Evolutionary conservation across 257 asterid species (phyloP), one percentile per base, ranked within the genome.

Genomic region (Petunia axillaris): DNA sequence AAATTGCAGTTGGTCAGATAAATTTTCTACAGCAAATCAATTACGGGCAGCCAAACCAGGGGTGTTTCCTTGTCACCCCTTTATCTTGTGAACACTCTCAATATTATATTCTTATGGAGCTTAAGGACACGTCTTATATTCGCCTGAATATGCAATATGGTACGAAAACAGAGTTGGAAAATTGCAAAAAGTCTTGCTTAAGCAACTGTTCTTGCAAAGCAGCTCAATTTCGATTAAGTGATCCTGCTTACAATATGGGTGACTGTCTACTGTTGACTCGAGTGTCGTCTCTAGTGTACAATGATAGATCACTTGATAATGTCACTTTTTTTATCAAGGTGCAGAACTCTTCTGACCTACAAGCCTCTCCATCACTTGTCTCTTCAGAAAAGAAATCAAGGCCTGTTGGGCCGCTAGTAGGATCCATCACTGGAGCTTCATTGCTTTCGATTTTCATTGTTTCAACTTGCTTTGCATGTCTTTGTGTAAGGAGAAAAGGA

Each of bases 181-280:
- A 68, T 25, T 83, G 86, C 79, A 83, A 80, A 80, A 70, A 10
- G 52, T 14, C 4, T 11, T 83, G 86, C 36, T 41, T 83, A 6
- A 73, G 35, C 2, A 64, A 79, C 37, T 79, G 84, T 58, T 76
- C 82, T 0, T 84, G 86, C 64, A 67, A 50, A 70, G 86, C 83
- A 15, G 81, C 79, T 40, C 40, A 52, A 14, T 83, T 83, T 68
- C 10, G 13, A 15, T 40, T 36, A 39, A 13, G 10, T 4, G 14
- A 9, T 50, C 10, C 1, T 1, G 10, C 9, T 2, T 3, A 6
- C 57, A 9, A 70, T 11, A 48, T 10, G 38, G 79, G 78, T 36
- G 48, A 53, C 36, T 73, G 85, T 38, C 62, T 67, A 55, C 14
- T 80, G 60, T 53, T 81, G n/a, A 64, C 8, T 25, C 79, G 78